phyloP scores from a whole-genome alignment of 352 stramenopile genomes.

The Phytophthora foliorum region DNA sequence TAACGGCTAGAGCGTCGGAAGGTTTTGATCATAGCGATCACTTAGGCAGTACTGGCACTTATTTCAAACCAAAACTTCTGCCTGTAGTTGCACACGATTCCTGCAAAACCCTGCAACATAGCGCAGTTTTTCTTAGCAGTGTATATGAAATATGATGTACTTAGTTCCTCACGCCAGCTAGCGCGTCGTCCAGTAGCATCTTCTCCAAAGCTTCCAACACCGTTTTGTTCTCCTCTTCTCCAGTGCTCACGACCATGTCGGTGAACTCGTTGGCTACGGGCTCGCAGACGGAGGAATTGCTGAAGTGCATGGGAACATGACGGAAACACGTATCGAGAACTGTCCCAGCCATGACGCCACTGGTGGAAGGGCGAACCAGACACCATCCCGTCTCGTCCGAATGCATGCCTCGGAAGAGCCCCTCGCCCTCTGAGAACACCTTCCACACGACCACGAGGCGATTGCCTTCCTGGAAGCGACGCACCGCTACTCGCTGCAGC shows the following conservation, averaged over 20 bases:
- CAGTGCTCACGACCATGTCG: conserved; percentile 30
- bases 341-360: conserved; percentile 11
- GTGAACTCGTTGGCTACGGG: conserved; percentile 38
- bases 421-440: conserved; percentile 57
- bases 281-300: conserved; percentile 1
- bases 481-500: conserved; percentile 42
- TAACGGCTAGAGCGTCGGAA: no score
- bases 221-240: conserved; percentile 33
- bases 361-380: conserved; percentile 18
- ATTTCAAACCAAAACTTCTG: no score
- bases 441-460: conserved; percentile 74
- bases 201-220: conserved; percentile 28
- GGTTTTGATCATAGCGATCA: no score
- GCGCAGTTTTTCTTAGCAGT: no score
- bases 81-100: no score
- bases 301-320: conserved; percentile 45
- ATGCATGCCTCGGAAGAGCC: conserved; percentile 33
- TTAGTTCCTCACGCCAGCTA: conserved; percentile 17
- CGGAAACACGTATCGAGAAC: conserved; percentile 40
- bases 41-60: no score
- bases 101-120: no score
- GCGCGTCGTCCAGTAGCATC: conserved; percentile 31
- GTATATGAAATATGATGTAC: not conserved
- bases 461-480: conserved; percentile 54
- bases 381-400: conserved; percentile 47